Evolutionary conservation across 768 basidiomycete species (phyloP), one percentile per base, ranked within the genome.

Genomic region (Tephrocybe rancida): DNA sequence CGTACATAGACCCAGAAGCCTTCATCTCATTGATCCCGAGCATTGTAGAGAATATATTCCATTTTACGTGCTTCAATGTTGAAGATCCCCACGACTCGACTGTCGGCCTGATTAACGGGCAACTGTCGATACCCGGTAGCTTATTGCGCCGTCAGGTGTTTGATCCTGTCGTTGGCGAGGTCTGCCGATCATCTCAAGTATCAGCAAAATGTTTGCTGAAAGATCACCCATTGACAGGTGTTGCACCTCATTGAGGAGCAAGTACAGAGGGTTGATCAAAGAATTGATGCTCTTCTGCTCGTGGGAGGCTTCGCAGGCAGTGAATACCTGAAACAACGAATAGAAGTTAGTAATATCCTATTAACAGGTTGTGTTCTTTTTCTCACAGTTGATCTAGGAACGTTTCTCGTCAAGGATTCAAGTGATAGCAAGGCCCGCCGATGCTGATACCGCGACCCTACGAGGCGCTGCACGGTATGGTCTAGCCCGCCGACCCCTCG

Each of bases 391-490:
- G 26, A 24, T 3, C 16, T 27, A 91, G 87, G 85, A 83, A 60
- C 83, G 78, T 58, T 90, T 94, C 64, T 74, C 77, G 6, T 69
- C 77, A 34, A 79, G 79, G 42, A 88, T 94, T 43, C 79, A 72
- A 45, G 86, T 90, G 52, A 90, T 95, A 64, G 88, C 87, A 29
- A 83, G 93, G 47, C 92, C 93, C 24, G 77, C 85, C 32, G 92
- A 95, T 71, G 86, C 89, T 25, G 93, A 95, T 64, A 93, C 92
- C 13, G 93, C 93, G 2, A 95, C 92, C 1, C 73, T 88, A 51
- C 87, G 92, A 49, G 92, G 92, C 41, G 92, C 89, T n/a, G 92
- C 92, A 29, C 82, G 86, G 64, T 94, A 94, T 67, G 92, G 92
- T 21, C 77, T 94, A 22, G 87, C 90, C 18, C 81, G 85, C 46